Percentiles rank a stretch among this genome's conserved stretches.
Conservation (phyloP, 306 rosid species). For the Begonia peltatifolia region DNA sequence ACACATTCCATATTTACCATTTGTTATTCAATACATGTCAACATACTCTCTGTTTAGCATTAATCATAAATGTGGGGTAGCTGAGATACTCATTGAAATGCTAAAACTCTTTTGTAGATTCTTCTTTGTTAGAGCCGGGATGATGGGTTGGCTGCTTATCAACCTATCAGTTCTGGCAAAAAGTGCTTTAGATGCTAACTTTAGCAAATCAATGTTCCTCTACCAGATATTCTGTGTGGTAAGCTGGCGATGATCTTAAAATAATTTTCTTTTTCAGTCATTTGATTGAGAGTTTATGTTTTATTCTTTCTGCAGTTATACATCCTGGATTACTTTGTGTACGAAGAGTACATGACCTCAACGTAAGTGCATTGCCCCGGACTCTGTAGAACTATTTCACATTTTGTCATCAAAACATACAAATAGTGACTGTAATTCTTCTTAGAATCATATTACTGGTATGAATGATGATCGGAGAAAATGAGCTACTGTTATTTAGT, state of each 20-base stretch:
- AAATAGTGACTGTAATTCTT: neutral
- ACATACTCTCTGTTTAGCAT: too few relatives aligned
- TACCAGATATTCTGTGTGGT: constrained; percentile 73
- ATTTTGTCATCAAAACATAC: too few relatives aligned
- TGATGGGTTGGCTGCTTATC: constrained; percentile 95
- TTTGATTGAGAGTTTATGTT: constrained; percentile 8
- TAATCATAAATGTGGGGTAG: too few relatives aligned
- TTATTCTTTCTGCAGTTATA: constrained; percentile 42
- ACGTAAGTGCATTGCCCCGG: constrained; percentile 47
- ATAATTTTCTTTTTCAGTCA: neutral
- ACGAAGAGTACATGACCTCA: constrained; percentile 98
- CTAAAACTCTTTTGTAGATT: constrained; percentile 38
- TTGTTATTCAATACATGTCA: too few relatives aligned
- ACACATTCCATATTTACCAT: too few relatives aligned
- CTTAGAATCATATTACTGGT: too few relatives aligned
- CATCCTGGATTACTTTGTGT: constrained; percentile 75
- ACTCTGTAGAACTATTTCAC: too few relatives aligned
- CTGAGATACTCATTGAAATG: too few relatives aligned
- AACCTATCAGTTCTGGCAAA: constrained; percentile 65
- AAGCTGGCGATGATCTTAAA: constrained; percentile 22
- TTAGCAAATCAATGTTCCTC: constrained; percentile 70
- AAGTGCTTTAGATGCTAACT: constrained; percentile 43
- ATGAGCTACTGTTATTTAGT: too few relatives aligned
- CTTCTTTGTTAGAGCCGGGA: constrained; percentile 97
- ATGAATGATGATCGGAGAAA: too few relatives aligned